Conservation (phyloP, 2,329 filamentous ascomycete genomes). For the Cladophialophora psammophila region DNA sequence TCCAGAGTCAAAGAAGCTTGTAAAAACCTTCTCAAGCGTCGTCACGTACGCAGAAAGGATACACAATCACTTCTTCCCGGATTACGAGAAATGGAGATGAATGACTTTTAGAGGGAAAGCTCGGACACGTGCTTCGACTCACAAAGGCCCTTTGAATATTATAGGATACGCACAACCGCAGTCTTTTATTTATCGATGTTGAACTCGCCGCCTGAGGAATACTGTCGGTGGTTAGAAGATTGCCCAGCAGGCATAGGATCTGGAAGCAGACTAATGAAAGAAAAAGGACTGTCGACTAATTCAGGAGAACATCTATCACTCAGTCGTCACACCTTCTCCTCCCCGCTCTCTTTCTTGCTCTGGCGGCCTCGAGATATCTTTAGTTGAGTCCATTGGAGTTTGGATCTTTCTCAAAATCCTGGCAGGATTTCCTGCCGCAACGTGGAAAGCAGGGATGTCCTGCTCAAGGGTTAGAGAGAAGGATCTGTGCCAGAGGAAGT, state of each 20-base stretch:
- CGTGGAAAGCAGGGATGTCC: slow-evolving; percentile 53
- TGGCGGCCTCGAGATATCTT: slow-evolving; percentile 7
- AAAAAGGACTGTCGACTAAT: not conserved
- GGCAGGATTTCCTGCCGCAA: slow-evolving; percentile 52
- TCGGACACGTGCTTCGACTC: not conserved
- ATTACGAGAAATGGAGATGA: slow-evolving; percentile 57
- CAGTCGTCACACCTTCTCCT: not conserved
- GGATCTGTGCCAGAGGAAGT: not conserved
- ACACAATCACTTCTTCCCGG: slow-evolving; percentile 64
- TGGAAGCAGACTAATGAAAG: not conserved
- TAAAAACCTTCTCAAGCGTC: slow-evolving; percentile 58
- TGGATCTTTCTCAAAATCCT: slow-evolving; percentile 50
- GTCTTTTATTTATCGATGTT: not conserved
- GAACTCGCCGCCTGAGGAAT: not conserved
- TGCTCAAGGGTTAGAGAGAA: slow-evolving; percentile 27
- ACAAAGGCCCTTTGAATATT: not conserved
- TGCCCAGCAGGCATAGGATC: not conserved
- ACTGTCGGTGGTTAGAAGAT: not conserved
- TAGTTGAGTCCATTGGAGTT: slow-evolving; percentile 43
- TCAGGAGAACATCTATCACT: not conserved
- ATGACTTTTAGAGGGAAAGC: not conserved
- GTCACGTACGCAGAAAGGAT: slow-evolving; percentile 65
- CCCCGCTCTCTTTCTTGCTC: slow-evolving; percentile 1
- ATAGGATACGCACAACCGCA: not conserved
- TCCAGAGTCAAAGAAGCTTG: slow-evolving; percentile 56